These are phyloP conservation scores for Fistulifera pelliculosa DNA, from an alignment of 108 stramenopile genomes.

Conservation along the genomic window DNA sequence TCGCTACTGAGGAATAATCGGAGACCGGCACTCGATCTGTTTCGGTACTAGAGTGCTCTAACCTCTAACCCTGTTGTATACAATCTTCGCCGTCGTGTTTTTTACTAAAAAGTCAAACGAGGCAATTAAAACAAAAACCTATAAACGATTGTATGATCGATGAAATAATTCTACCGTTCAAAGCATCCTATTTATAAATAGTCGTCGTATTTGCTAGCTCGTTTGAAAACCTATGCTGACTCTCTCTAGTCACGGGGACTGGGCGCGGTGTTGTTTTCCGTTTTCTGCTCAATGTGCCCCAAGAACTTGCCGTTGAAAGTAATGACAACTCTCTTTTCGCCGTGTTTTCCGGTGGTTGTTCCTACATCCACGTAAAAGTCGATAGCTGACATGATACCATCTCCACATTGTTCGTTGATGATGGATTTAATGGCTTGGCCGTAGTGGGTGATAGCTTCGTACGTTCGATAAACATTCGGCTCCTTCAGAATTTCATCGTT, in stretches of 20 bases:
- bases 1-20: too few relatives aligned
- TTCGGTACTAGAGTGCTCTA: too few relatives aligned
- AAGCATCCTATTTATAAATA: too few relatives aligned
- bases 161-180: too few relatives aligned
- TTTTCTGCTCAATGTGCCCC: constrained; percentile 52
- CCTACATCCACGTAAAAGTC: constrained; percentile 69
- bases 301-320: constrained; percentile 80
- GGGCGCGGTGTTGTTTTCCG: constrained; percentile 39
- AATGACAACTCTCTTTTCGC: constrained; percentile 68
- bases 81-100: too few relatives aligned
- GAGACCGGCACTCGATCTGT: too few relatives aligned
- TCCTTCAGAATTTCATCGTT: constrained; percentile 52
- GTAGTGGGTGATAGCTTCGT: constrained; percentile 62
- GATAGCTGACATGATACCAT: constrained; percentile 76
- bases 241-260: constrained; percentile 32
- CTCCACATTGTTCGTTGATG: constrained; percentile 67
- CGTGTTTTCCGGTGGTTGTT: constrained; percentile 50
- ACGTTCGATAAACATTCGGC: constrained; percentile 62
- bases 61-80: too few relatives aligned
- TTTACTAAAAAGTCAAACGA: too few relatives aligned
- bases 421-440: constrained; percentile 61
- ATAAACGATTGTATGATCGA: too few relatives aligned
- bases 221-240: too few relatives aligned
- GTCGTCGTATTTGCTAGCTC: too few relatives aligned
- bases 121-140: too few relatives aligned